Evolutionary conservation across 768 basidiomycete genomes (phyloP), one percentile per base, ranked within the genome.

Genomic region (Glaciozyma martinii): DNA sequence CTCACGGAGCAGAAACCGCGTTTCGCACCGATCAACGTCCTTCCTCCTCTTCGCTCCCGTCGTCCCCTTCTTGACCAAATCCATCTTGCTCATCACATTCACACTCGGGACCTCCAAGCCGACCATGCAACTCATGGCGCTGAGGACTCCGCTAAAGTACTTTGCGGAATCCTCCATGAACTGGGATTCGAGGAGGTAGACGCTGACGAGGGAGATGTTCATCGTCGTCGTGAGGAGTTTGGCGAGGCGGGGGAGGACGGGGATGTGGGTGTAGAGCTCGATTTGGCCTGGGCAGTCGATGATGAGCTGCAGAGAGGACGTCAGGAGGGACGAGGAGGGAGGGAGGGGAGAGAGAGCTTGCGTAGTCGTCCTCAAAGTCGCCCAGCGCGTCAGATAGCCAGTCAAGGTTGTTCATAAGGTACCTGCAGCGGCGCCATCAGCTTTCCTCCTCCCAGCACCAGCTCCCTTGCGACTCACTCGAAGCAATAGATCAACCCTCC

Each of bases 81-180:
- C 95, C 95, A 99, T 98, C 78, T 99, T 99, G 52, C 90, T 94
- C 89, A 99, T 91, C 75, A 98, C 78, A 73, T 98, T 98, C 66
- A 99, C 86, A 87, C 91, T 93, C 1, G 93, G 92, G 43, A 95
- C 85, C 74, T 97, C 95, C 47, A 99, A 82, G 72, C 91, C 92
- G 43, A 98, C 89, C 95, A 99, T 99, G 33, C 94, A 92, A 44
- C 90, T 92, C 95, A 99, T 97, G 33, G 95, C 95, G 50, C 89
- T 89, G 62, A 99, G 81, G 12, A 98, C 94, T 25, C 95, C 95
- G 64, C 90, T 88, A 78, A 99, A 99, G 78, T 95, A 99, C 74
- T 99, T 99, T 77, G 91, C 89, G 70, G 88, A 87, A 77, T 99
- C 95, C 78, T 99, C 95, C 91, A 98, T 98, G 78, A 99, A 99